Base-by-base conservation (phyloP, 2,329 filamentous ascomycete genomes). In the Ophiostoma tasmaniense region DNA sequence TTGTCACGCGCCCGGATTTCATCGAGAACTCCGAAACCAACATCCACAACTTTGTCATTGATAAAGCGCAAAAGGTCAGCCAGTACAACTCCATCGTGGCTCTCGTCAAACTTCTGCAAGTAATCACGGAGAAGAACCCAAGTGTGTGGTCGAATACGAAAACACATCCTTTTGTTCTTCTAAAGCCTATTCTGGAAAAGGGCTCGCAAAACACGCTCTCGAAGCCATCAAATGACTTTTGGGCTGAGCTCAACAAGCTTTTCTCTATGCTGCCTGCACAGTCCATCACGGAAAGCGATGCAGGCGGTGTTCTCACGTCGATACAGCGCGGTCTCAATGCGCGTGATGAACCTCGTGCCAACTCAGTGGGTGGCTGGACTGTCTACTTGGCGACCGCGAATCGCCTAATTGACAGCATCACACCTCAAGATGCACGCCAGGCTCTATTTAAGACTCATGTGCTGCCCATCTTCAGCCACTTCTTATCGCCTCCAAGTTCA, bases 81-180 rank as follows among this genome's bases (percentile, higher is more conserved):
- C 95, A 98, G 76, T 79, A 83, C 3, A 89, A 90, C 3, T 96
- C 94, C 1, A 86, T 91, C 1, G 81, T 85, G 7, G 89, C 93
- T 69, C 90, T 91, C 71, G 80, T 92, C 7, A 84, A 87, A 64
- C 84, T 89, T 0, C 77, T 98, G 66, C 81, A 87, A 11, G 81
- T 82, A 13, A 78, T 97, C 68, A 94, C 93, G 0, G 79, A 80
- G 37, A 76, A 77, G 14, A 84, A 88, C 66, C 88, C 92, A 0
- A 83, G 87, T 20, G 81, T 93, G 11, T 99, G 95, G 95, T 89
- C 87, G 1, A 81, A 84, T n/a, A 68, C 33, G 1, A 85, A 87
- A 72, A 86, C 84, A 69, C 79, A 84, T 1, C 81, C 85, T 0
- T 73, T 85, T 1, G 80, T 80, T 3, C 80, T 89, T 28, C 78